Base-by-base conservation (phyloP, 2,329 filamentous ascomycete genomes). In the Ampelomyces quisqualis region DNA sequence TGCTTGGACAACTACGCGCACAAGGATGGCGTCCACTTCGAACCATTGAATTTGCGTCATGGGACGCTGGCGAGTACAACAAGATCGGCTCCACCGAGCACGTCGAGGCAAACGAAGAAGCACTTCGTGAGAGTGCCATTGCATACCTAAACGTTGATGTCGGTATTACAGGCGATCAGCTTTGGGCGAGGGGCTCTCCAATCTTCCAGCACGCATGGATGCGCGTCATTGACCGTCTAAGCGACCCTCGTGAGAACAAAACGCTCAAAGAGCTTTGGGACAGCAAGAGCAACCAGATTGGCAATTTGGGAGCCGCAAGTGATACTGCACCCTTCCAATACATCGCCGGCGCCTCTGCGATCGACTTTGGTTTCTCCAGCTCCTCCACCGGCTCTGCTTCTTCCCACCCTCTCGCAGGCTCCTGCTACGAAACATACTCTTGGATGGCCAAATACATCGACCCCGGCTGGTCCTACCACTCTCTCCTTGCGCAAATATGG, bases 1-100 rank as follows among this genome's bases (percentile, higher is more conserved):
- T 95, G 34, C 88, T 98, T 57, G 89, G 90, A 27, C 82, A 88
- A 49, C 78, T 97, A 11, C 76, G 84, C 15, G 70, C 76, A 11
- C 80, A 82, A 42, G 91, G 90, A 38, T 98, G 93, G 93, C 80
- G 87, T 18, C 93, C 93, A 1, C 75, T 95, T 11, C 85, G 93
- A n/a, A 94, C 89, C 3, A 95, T 98, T 51, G 87, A 95, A 65
- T 97, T 98, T 67, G 90, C 90, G 61, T 95, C 88, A 22, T 98
- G 93, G 93, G 93, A 98, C 66, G 93, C 81, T 3, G 85, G 85
- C 55, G 89, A 91, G 68, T 97, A 95, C 73, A 96, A 96, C 68
- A 73, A 93, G 31, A 87, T 95, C 43, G 93, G 93, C 7, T 95
- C 89, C 8, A 97, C 93, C 2, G 93, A 98, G 67, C 91, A 86